Evolutionary conservation across 2,329 filamentous ascomycete species (phyloP).

Genomic region (Pseudogymnoascus sp.): DNA sequence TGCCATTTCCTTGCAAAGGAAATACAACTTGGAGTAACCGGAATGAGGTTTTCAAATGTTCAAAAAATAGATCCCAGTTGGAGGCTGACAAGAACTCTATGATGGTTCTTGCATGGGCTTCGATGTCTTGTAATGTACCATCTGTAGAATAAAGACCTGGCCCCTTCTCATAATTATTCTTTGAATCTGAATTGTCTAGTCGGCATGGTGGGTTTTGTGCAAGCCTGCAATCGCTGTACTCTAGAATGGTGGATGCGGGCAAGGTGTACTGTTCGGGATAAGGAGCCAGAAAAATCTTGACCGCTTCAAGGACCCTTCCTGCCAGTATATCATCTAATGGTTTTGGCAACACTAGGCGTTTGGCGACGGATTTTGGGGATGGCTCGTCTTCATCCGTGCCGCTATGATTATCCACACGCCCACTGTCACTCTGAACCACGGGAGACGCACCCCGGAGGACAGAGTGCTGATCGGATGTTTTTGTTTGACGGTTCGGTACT

Average conservation of each 20-base stretch:
- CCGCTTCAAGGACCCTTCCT: constrained; percentile 44
- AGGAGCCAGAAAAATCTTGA: constrained; percentile 50
- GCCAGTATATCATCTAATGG: constrained; percentile 43
- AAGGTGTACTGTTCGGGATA: constrained; percentile 49
- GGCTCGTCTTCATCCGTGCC: neutral
- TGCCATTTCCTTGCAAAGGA: constrained; percentile 19
- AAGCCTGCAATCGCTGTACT: constrained; percentile 32
- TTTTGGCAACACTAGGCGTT: constrained; percentile 19
- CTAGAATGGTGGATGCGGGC: constrained; percentile 48
- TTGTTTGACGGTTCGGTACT: constrained; percentile 10
- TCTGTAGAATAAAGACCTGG: constrained; percentile 25
- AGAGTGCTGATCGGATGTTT: constrained; percentile 15
- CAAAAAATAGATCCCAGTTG: constrained; percentile 52
- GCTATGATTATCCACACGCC: neutral
- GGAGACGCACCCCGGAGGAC: neutral
- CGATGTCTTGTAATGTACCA: constrained; percentile 35
- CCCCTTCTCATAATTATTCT: constrained; percentile 30
- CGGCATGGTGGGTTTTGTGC: neutral
- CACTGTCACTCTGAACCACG: neutral
- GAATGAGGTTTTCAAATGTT: constrained; percentile 43
- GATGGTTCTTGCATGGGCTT: constrained; percentile 46
- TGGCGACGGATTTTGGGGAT: neutral
- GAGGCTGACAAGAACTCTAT: constrained; percentile 58
- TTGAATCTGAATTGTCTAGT: constrained; percentile 28
- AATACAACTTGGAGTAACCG: constrained; percentile 22